phyloP scores from a whole-genome alignment of 2,329 filamentous ascomycete species.

The Laburnicola sp. region DNA sequence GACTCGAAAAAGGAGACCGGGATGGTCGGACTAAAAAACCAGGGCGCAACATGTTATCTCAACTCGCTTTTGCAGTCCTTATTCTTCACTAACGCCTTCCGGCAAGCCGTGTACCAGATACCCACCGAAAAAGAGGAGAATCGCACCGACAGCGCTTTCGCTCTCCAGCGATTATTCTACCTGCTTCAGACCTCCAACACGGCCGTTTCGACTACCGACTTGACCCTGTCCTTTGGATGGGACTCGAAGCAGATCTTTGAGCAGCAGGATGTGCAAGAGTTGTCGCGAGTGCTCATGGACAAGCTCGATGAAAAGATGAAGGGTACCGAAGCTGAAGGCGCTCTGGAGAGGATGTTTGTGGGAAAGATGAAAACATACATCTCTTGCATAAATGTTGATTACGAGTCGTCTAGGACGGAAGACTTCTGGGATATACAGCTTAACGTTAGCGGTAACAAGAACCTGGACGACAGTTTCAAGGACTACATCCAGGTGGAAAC shows the following conservation, averaged over 20 bases:
- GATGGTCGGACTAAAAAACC: conserved; percentile 94
- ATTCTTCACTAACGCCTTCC: conserved; percentile 75
- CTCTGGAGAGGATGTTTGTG: conserved; percentile 86
- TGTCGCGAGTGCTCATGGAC: conserved; percentile 96
- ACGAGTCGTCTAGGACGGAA: conserved; percentile 92
- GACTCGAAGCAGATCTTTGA: conserved; percentile 97
- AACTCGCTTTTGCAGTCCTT: conserved; percentile 54
- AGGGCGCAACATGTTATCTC: conserved; percentile 71
- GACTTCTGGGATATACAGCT: conserved; percentile 99
- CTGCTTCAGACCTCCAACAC: conserved; percentile 82
- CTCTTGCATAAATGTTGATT: conserved; percentile 96
- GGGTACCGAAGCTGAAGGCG: conserved; percentile 86
- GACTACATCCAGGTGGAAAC: conserved; percentile 97
- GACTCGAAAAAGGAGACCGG: conserved; percentile 99
- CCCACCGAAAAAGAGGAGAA: conserved; percentile 84
- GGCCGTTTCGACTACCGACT: conserved; percentile 86
- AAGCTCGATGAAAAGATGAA: conserved; percentile 98
- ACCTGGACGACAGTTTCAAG: conserved; percentile 88
- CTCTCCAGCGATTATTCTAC: conserved; percentile 91
- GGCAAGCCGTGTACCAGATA: conserved; percentile 94
- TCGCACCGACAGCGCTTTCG: conserved; percentile 86
- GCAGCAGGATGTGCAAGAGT: conserved; percentile 96
- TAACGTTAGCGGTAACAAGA: conserved; percentile 93
- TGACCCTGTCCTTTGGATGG: conserved; percentile 97
- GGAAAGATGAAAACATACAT: conserved; percentile 99